phyloP scores from a whole-genome alignment of 179 eudicot genomes.

The Camellia oleifera region DNA sequence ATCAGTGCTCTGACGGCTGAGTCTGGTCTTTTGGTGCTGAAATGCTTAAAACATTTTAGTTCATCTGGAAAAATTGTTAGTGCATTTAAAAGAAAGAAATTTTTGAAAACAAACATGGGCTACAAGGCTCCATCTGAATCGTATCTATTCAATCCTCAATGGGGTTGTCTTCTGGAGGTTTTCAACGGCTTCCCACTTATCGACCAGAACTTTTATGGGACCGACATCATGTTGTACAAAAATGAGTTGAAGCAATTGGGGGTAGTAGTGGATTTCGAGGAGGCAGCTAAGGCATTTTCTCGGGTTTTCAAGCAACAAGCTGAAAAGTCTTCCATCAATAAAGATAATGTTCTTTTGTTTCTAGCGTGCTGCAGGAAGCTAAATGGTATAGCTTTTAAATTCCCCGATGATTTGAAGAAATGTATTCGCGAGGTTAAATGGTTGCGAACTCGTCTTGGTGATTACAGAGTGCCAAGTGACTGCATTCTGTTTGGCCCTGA shows the following conservation, averaged over 20 bases:
- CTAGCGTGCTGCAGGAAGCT: slow-evolving; percentile 40
- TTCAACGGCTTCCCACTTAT: slow-evolving; percentile 49
- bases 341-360: slow-evolving; percentile 37
- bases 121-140: slow-evolving; percentile 42
- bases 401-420: slow-evolving; percentile 33
- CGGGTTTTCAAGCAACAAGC: slow-evolving; percentile 39
- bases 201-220: slow-evolving; percentile 44
- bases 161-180: slow-evolving; percentile 61
- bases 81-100: slow-evolving; percentile 34
- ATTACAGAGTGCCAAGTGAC: slow-evolving; percentile 46
- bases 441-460: slow-evolving; percentile 57
- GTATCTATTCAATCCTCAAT: slow-evolving; percentile 38
- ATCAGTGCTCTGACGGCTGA: slow-evolving; percentile 25
- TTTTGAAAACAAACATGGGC: slow-evolving; percentile 50
- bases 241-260: slow-evolving; percentile 43
- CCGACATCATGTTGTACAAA: slow-evolving; percentile 24
- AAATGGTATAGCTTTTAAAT: slow-evolving; percentile 7
- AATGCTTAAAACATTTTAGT: slow-evolving; percentile 29
- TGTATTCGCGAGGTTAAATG: slow-evolving; percentile 46
- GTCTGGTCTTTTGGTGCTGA: slow-evolving; percentile 35
- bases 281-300: slow-evolving; percentile 36
- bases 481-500: slow-evolving; percentile 46
- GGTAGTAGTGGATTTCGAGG: slow-evolving; percentile 47
- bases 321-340: slow-evolving; percentile 27
- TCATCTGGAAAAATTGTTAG: slow-evolving; percentile 30